Evolutionary conservation across 2,329 filamentous ascomycete species (phyloP), one percentile per base, ranked within the genome.

Genomic region (Claviceps cyperi): DNA sequence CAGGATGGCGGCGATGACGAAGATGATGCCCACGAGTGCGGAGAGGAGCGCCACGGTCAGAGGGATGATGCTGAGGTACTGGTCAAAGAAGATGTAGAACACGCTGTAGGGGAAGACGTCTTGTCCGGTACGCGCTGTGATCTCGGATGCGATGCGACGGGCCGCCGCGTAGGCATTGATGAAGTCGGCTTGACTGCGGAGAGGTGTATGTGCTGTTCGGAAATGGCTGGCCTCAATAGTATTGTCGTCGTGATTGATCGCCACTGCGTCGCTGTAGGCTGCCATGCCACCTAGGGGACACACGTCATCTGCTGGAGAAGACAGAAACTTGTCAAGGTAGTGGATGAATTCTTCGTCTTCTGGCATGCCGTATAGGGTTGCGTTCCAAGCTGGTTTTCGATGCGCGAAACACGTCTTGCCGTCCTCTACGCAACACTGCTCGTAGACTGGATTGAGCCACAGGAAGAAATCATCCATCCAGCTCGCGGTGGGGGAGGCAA

Each of bases 1-100:
- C 0, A 98, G 79, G 14, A 89, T 58, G 0, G 84, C 81, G 0
- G 87, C 84, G 44, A 98, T 77, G 52, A 85, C 63, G 52, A 96
- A 84, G 52, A 97, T 94, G 56, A 95, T 86, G 24, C 77, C 86
- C 14, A 97, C 73, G 0, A 89, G 91, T 3, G 86, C 84, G 40
- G 84, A 84, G 32, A 98, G 77, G 1, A 98, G 78, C 0, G 83
- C 80, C 1, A 77, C 83, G 0, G 91, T 90, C 4, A 97, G 75
- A 11, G 77, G 75, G 19, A 94, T 80, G 53, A 98, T 97, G 51
- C 78, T 79, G 5, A 87, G 77, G 62, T 98, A 98, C 64, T 97
- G 92, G 63, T 98, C 92, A 64, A 98, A 98, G 77, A 97, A 98
- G 64, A 98, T 90, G 71, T 98, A 98, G 65, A 95, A 95, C 53